Conservation (phyloP, 1,284 basidiomycete species). For the Exobasidium rhododendri region DNA sequence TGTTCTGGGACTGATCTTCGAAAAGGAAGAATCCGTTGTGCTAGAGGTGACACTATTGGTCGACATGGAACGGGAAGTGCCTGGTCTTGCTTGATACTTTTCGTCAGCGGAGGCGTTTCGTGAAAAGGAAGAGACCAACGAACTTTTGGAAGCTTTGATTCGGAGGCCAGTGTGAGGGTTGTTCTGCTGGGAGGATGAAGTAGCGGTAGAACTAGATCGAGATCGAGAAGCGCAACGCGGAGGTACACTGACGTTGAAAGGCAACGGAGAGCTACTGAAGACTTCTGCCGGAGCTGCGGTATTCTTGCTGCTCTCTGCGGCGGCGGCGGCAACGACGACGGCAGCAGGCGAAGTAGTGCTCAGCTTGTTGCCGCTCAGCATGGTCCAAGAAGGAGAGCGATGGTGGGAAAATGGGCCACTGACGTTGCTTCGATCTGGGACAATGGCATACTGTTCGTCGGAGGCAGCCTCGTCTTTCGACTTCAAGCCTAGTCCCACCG, state of each 20-base stretch:
- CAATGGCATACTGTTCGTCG: neutral
- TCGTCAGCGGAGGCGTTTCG: too few species aligned
- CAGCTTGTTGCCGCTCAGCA: slow-evolving; percentile 7
- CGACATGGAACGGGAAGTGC: neutral
- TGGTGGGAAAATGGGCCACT: slow-evolving; percentile 35
- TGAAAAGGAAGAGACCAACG: too few species aligned
- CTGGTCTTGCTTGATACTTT: too few species aligned
- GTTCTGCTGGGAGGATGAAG: neutral
- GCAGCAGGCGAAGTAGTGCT: too few species aligned
- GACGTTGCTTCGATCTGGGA: slow-evolving; percentile 7
- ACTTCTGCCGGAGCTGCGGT: too few species aligned
- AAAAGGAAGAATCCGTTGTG: neutral
- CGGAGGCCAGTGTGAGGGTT: too few species aligned
- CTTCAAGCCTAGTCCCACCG: neutral
- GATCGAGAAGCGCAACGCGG: neutral
- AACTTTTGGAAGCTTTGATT: too few species aligned
- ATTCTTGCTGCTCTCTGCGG: too few species aligned
- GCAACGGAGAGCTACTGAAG: too few species aligned
- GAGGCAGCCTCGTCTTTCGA: neutral
- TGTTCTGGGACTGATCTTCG: neutral
- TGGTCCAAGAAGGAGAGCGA: slow-evolving; percentile 32
- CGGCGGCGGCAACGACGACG: too few species aligned
- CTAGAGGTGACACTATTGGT: neutral
- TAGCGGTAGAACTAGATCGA: neutral
- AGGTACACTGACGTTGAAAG: neutral